Base-by-base conservation (phyloP, 2,329 filamentous ascomycete genomes). In the Metarhizium guizhouense region DNA sequence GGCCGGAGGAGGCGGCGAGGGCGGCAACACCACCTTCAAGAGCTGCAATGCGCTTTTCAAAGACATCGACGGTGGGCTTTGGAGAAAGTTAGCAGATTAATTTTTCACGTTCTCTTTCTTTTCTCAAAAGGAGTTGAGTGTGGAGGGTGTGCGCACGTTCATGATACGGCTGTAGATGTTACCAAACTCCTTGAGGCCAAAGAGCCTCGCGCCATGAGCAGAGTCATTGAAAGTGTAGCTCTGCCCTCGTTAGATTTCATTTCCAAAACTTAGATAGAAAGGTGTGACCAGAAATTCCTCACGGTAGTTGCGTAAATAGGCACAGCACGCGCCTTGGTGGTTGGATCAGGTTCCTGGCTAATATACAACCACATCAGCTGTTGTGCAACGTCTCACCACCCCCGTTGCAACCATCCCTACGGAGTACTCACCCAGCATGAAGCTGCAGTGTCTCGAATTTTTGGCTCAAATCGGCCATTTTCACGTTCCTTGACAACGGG, bases 111-210 rank as follows among this genome's bases (percentile, higher is more conserved):
- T 30, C n/a, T 29, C 32, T 4, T 29, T 49, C 7, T 45, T 32
- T 36, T 20, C 20, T 55, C 14, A n/a, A 20, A 25, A 36, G 34
- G 11, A 43, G 25, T 6, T 6, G 16, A 3, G 7, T 25, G 30
- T 11, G 16, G n/a, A 13, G 40, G 14, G 40, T 14, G 4, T 14
- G 73, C 82, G 68, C 67, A 90, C 88, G 74, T 97, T 96, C 87
- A 89, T 90, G 65, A 99, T 91, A 61, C 94, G 90, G 71, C 87
- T 94, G 80, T 99, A 99, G 72, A 97, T 95, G 76, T 97, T 97
- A 74, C 92, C 94, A 66, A 90, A 88, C 75, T 97, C 91, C 77
- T 97, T 95, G 72, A 99, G 88, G 68, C 90, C 89, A 69, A 99
- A 99, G 47, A 99, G 86, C 70, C 91, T 86, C 55, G 94, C 94